phyloP scores from a whole-genome alignment of 768 basidiomycete species.

The Sarcodon sp. region DNA sequence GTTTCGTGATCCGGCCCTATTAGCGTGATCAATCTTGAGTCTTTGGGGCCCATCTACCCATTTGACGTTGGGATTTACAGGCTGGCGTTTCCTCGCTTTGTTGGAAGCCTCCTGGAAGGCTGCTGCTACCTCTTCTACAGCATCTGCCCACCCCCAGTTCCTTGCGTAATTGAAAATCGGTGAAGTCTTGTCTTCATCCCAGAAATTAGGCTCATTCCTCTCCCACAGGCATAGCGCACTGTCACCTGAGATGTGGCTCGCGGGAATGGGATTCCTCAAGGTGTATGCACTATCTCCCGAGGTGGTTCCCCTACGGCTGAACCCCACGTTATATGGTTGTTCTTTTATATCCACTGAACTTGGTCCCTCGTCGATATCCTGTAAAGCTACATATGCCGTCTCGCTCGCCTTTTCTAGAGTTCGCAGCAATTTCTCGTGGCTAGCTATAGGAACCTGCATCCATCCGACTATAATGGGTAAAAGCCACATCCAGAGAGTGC shows the following conservation, averaged over 20 bases:
- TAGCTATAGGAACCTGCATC: slow-evolving; percentile 23
- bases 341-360: background rate
- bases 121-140: slow-evolving; percentile 7
- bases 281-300: background rate
- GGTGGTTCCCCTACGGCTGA: background rate
- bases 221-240: too few species aligned
- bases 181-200: slow-evolving; percentile 9
- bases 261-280: too few species aligned
- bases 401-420: slow-evolving; percentile 18
- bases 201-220: background rate
- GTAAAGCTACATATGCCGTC: slow-evolving; percentile 12
- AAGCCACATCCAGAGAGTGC: slow-evolving; percentile 30
- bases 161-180: slow-evolving; percentile 14
- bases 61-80: background rate
- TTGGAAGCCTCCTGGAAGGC: slow-evolving; percentile 2
- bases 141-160: slow-evolving; percentile 7
- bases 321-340: background rate
- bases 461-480: slow-evolving; percentile 25
- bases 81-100: background rate
- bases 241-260: too few species aligned
- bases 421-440: slow-evolving; percentile 12
- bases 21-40: background rate
- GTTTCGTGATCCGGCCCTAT: slow-evolving; percentile 9
- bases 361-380: background rate
- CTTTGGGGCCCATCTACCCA: background rate